These are phyloP conservation scores for Apiospora rasikravindrae DNA, from an alignment of 2,329 filamentous ascomycete species.

Conservation along the genomic window DNA sequence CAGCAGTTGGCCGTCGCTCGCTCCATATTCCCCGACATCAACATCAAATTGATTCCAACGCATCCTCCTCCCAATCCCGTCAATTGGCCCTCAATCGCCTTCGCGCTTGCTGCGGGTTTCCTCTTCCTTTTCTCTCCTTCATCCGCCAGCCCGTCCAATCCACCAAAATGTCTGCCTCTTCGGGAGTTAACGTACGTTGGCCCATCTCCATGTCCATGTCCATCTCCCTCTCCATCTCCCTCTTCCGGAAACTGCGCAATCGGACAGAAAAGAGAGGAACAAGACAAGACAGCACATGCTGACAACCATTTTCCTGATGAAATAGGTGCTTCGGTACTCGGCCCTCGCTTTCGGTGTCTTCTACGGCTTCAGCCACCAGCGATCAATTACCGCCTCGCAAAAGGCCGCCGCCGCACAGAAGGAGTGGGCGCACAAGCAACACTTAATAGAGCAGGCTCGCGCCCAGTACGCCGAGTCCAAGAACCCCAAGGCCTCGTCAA, in stretches of 20 bases:
- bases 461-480: conserved; percentile 82
- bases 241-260: neutral
- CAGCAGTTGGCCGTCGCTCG: conserved; percentile 12
- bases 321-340: conserved; percentile 93
- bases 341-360: conserved; percentile 89
- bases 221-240: too few species aligned
- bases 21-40: conserved; percentile 24
- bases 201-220: too few species aligned
- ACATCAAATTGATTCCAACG: conserved; percentile 24
- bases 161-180: conserved; percentile 65
- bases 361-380: conserved; percentile 96
- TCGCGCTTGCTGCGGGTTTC: conserved; percentile 35
- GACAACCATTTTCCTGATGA: conserved; percentile 32
- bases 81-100: conserved; percentile 52
- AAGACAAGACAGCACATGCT: neutral
- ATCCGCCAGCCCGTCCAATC: conserved; percentile 48
- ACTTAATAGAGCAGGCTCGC: conserved; percentile 92
- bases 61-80: conserved; percentile 42
- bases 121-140: conserved; percentile 26
- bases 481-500: conserved; percentile 52
- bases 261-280: neutral
- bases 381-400: conserved; percentile 74
- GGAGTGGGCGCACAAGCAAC: conserved; percentile 90
- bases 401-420: conserved; percentile 73
- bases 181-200: conserved; percentile 68